Conservation (phyloP, 805 yeast species). For the Metschnikowia kofuensis region DNA sequence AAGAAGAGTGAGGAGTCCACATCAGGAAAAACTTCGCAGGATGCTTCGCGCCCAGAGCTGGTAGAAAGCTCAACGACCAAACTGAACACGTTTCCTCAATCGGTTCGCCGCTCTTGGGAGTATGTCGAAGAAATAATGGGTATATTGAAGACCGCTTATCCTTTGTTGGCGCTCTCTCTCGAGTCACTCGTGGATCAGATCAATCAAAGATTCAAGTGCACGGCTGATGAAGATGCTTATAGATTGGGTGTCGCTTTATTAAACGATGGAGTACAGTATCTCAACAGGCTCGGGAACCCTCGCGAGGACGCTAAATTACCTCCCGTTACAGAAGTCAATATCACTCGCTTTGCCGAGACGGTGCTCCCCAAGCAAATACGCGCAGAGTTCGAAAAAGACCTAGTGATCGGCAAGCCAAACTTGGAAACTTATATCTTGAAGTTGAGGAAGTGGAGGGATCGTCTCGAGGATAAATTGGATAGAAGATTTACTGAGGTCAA, state of each 20-base stretch:
- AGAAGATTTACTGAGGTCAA: slow-evolving; percentile 76
- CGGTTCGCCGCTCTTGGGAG: slow-evolving; percentile 80
- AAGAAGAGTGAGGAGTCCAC: slow-evolving; percentile 1
- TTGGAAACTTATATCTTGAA: slow-evolving; percentile 82
- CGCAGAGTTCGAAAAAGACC: slow-evolving; percentile 88
- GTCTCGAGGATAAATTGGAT: slow-evolving; percentile 88
- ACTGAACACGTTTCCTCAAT: slow-evolving; percentile 4
- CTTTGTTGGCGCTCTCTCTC: slow-evolving; percentile 83
- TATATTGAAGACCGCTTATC: slow-evolving; percentile 93
- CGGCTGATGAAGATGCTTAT: slow-evolving; percentile 94
- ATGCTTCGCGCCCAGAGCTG: slow-evolving; percentile 5
- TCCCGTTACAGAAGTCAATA: slow-evolving; percentile 84
- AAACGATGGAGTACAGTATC: slow-evolving; percentile 89
- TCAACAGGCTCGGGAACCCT: slow-evolving; percentile 82
- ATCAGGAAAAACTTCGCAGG: slow-evolving; percentile 3
- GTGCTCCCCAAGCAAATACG: slow-evolving; percentile 85
- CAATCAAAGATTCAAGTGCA: slow-evolving; percentile 86
- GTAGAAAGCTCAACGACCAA: neutral
- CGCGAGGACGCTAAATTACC: slow-evolving; percentile 87
- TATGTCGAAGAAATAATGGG: slow-evolving; percentile 91
- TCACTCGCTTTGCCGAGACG: slow-evolving; percentile 86
- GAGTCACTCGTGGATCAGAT: slow-evolving; percentile 96
- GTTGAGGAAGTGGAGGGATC: slow-evolving; percentile 86
- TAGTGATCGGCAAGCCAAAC: slow-evolving; percentile 82
- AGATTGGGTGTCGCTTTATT: slow-evolving; percentile 87